Conservation (phyloP, 257 asterid species). For the Solanum dulcamara region DNA sequence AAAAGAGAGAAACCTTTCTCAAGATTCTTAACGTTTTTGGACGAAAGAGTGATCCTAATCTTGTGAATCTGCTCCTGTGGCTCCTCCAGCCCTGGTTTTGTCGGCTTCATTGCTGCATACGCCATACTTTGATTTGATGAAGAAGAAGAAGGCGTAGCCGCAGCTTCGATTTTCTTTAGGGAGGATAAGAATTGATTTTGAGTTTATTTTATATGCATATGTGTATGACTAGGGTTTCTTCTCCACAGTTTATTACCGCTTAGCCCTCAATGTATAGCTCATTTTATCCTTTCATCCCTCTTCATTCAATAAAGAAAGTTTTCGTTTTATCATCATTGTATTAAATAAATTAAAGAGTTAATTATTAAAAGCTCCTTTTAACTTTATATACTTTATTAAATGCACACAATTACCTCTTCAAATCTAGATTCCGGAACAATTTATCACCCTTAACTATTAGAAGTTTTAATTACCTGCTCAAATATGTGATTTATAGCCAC, state of each 20-base stretch:
- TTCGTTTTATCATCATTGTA: too few species aligned
- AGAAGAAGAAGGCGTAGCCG: background rate
- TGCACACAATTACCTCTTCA: too few species aligned
- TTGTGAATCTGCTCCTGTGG: slow-evolving; percentile 31
- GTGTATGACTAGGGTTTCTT: background rate
- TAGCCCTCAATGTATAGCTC: background rate
- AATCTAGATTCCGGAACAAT: too few species aligned
- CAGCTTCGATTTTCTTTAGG: background rate
- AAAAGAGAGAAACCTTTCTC: slow-evolving; percentile 35
- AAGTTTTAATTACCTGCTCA: too few species aligned
- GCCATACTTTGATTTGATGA: slow-evolving; percentile 12
- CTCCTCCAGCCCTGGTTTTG: slow-evolving; percentile 46
- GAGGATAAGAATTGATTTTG: background rate
- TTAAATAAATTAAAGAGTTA: too few species aligned
- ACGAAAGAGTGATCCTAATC: slow-evolving; percentile 44
- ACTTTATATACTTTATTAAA: too few species aligned
- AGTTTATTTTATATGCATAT: background rate
- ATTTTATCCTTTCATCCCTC: background rate
- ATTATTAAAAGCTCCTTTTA: too few species aligned
- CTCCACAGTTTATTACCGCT: background rate
- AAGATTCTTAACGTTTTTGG: slow-evolving; percentile 27
- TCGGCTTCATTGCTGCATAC: slow-evolving; percentile 48
- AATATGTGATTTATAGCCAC: too few species aligned
- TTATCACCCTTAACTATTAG: too few species aligned
- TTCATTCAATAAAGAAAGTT: background rate